Percentiles rank a stretch among this genome's conserved stretches.
These are phyloP conservation scores for Penstemon davidsonii DNA, from an alignment of 257 asterid genomes.

Conservation along the genomic window DNA sequence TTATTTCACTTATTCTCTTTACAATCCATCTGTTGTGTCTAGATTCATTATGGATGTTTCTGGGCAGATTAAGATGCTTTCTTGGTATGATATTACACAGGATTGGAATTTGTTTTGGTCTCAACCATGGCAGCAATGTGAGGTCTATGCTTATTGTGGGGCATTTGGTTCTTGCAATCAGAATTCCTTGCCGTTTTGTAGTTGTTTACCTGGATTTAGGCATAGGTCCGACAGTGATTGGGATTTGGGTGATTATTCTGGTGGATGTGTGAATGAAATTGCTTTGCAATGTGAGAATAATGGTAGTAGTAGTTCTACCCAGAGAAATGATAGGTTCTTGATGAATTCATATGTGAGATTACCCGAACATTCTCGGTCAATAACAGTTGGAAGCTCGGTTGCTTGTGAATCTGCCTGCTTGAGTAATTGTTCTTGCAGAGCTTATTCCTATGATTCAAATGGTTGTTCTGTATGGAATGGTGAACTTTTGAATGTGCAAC, in stretches of 20 bases:
- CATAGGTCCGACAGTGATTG: constrained; percentile 27
- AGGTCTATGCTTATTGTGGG: constrained; percentile 39
- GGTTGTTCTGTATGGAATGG: constrained; percentile 28
- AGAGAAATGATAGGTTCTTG: constrained; percentile 21
- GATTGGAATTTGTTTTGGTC: constrained; percentile 31
- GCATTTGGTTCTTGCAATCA: constrained; percentile 33
- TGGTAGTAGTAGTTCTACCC: neutral
- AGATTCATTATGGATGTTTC: constrained; percentile 27
- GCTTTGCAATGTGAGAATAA: constrained; percentile 25
- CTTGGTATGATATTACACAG: constrained; percentile 18
- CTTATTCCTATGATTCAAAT: constrained; percentile 22
- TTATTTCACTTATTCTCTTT: constrained; percentile 30
- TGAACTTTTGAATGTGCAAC: constrained; percentile 26
- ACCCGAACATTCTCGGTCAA: constrained; percentile 13
- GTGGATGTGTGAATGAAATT: constrained; percentile 32
- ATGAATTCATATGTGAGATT: neutral
- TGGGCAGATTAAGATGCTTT: constrained; percentile 30
- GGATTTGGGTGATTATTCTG: constrained; percentile 30
- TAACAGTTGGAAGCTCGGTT: constrained; percentile 5
- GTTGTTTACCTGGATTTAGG: constrained; percentile 33
- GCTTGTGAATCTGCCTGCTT: constrained; percentile 30
- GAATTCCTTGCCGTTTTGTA: constrained; percentile 29
- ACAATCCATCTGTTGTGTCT: constrained; percentile 5
- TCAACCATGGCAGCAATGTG: constrained; percentile 35
- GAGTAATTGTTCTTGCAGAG: constrained; percentile 31